These are phyloP conservation scores for Backusella australiensis DNA, from an alignment of 192 early-diverging fungal species.

Conservation along the genomic window DNA sequence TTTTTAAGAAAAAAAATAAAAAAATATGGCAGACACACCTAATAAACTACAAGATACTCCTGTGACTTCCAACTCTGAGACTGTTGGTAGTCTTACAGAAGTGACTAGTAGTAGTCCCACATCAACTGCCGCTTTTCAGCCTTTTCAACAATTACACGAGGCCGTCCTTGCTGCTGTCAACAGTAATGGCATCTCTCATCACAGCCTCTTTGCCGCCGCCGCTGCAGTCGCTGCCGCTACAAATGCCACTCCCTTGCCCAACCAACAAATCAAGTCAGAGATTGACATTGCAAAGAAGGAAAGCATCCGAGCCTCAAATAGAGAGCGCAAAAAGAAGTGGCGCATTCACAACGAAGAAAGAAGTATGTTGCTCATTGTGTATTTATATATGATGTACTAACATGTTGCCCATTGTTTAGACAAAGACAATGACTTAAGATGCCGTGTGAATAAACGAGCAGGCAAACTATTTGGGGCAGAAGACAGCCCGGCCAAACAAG, in stretches of 20 bases:
- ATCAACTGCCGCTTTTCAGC: conserved; percentile 8
- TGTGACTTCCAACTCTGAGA: conserved; percentile 14
- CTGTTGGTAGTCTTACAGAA: neutral
- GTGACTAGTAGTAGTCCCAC: conserved; percentile 30
- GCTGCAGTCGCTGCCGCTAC: conserved; percentile 9
- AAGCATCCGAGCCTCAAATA: conserved; percentile 41
- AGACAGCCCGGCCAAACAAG: conserved; percentile 47
- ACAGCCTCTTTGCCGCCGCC: conserved; percentile 5
- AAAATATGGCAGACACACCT: conserved; percentile 12
- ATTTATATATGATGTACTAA: neutral
- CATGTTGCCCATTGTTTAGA: conserved; percentile 28
- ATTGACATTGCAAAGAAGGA: conserved; percentile 23
- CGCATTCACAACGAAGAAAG: conserved; percentile 53
- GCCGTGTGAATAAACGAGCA: conserved; percentile 72
- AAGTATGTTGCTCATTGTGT: conserved; percentile 36
- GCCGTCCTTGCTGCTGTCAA: conserved; percentile 27
- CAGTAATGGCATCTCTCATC: conserved; percentile 10
- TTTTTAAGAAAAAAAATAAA: neutral
- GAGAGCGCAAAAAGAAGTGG: conserved; percentile 58
- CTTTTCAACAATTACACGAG: conserved; percentile 32
- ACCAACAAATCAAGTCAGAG: neutral
- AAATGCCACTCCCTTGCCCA: neutral
- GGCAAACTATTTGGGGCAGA: conserved; percentile 56
- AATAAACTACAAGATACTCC: conserved; percentile 15
- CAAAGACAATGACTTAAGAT: conserved; percentile 74